phyloP scores from a whole-genome alignment of 352 stramenopile species.

The Pythium brachiatum region DNA sequence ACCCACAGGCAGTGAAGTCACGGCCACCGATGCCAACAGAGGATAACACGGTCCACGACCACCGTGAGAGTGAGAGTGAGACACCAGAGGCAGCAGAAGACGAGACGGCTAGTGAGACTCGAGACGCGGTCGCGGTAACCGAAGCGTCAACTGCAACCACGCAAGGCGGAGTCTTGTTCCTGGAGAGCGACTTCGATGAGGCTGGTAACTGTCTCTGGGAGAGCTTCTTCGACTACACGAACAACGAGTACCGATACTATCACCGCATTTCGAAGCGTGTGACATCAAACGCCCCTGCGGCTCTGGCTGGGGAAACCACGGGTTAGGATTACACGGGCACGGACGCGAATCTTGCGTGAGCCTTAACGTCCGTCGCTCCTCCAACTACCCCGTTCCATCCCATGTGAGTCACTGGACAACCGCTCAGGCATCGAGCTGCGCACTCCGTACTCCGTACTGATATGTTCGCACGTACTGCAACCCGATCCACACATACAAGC shows the following conservation, averaged over 20 bases:
- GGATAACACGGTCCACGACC: neutral
- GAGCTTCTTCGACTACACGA: slow-evolving; percentile 62
- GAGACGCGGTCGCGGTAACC: neutral
- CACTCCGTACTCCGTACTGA: neutral
- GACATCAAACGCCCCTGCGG: slow-evolving; percentile 3
- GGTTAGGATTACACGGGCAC: neutral
- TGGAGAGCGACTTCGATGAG: slow-evolving; percentile 50
- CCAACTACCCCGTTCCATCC: neutral
- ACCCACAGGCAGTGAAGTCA: slow-evolving; percentile 24
- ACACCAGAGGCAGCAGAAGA: neutral
- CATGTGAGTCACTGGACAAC: neutral
- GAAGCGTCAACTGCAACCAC: neutral
- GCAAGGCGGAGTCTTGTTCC: slow-evolving; percentile 25
- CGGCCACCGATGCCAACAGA: slow-evolving; percentile 1
- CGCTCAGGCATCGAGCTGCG: neutral
- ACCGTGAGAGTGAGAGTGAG: neutral
- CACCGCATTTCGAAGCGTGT: slow-evolving; percentile 69
- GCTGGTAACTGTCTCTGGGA: slow-evolving; percentile 61
- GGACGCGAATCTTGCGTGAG: neutral
- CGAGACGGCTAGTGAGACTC: neutral
- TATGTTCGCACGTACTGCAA: neutral
- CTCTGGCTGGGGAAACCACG: neutral
- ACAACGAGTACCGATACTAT: slow-evolving; percentile 58
- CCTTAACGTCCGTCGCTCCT: too few relatives aligned
- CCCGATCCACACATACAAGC: neutral